These are phyloP conservation scores for Yamadazyma sp. DNA, from an alignment of 1,139 yeast genomes.

Conservation along the genomic window DNA sequence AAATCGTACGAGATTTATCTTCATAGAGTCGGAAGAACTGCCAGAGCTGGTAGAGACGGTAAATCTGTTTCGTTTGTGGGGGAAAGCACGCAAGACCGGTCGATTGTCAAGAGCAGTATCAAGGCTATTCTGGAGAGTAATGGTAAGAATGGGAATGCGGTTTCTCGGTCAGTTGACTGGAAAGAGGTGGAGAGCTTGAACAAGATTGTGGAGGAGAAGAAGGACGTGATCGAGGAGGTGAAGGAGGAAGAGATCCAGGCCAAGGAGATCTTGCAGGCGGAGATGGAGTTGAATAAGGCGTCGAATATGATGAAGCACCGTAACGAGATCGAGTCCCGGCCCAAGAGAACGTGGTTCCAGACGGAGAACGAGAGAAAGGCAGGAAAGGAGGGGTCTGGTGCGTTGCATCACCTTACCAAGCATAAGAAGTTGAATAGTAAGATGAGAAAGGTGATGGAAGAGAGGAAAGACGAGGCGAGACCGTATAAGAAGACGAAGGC, in stretches of 20 bases:
- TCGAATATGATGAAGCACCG: conserved; percentile 77
- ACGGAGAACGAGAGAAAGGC: conserved; percentile 67
- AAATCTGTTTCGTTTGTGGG: conserved; percentile 91
- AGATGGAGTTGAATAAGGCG: conserved; percentile 85
- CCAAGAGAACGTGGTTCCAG: conserved; percentile 97
- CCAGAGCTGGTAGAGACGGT: conserved; percentile 98
- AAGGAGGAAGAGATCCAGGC: conserved; percentile 85
- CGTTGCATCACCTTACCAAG: conserved; percentile 45
- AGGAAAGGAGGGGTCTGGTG: conserved; percentile 32
- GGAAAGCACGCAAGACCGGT: conserved; percentile 79
- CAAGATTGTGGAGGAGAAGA: conserved; percentile 57
- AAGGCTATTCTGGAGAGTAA: conserved; percentile 53
- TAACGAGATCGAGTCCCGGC: conserved; percentile 83
- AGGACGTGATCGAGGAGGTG: conserved; percentile 67
- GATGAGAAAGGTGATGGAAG: conserved; percentile 60
- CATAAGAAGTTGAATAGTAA: conserved; percentile 50
- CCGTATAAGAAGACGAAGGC: conserved; percentile 69
- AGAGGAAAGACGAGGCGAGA: conserved; percentile 47
- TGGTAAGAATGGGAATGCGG: conserved; percentile 50
- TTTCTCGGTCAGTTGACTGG: conserved; percentile 90
- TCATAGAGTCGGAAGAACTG: conserved; percentile 99
- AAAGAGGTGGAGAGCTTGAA: conserved; percentile 68
- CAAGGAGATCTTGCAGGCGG: conserved; percentile 83
- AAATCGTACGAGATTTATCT: conserved; percentile 84
- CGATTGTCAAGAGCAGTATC: conserved; percentile 85